phyloP scores from a whole-genome alignment of 192 early-diverging fungal genomes.

The Podila epigama region DNA sequence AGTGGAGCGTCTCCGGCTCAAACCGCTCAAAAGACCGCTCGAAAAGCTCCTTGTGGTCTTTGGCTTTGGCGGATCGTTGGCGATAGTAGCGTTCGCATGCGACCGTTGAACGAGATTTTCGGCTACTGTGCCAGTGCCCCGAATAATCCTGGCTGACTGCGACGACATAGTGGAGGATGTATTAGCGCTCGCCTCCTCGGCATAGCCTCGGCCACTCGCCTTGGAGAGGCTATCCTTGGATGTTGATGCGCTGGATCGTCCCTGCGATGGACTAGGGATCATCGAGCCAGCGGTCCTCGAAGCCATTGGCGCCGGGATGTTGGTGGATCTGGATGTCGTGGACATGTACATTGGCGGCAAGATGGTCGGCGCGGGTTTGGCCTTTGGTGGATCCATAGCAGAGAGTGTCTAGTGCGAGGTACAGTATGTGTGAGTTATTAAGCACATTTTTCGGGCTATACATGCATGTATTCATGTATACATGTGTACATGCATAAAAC shows the following conservation, averaged over 20 bases:
- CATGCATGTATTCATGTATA: too few species aligned
- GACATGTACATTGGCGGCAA: constrained; percentile 51
- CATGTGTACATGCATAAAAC: too few species aligned
- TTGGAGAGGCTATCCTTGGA: constrained; percentile 26
- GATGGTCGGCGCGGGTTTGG: constrained; percentile 35
- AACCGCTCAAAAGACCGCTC: constrained; percentile 30
- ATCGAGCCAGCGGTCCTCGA: constrained; percentile 41
- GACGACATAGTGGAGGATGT: neutral
- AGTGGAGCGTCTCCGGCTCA: constrained; percentile 32
- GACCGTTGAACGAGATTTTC: constrained; percentile 4
- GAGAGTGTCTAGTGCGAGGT: constrained; percentile 23
- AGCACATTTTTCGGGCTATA: too few species aligned
- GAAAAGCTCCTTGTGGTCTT: constrained; percentile 37
- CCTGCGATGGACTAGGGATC: constrained; percentile 42
- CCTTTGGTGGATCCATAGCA: constrained; percentile 46
- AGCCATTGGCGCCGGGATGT: constrained; percentile 24
- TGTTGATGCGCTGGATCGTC: constrained; percentile 20
- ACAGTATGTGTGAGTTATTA: too few species aligned
- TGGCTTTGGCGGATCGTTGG: constrained; percentile 13
- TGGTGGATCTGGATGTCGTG: constrained; percentile 25
- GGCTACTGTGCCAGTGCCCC: constrained; percentile 2
- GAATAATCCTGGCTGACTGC: constrained; percentile 21
- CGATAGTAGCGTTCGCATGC: neutral
- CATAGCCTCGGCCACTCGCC: neutral
- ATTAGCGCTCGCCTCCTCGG: neutral